Conservation (phyloP, 768 basidiomycete species). For the Terana coerulea region DNA sequence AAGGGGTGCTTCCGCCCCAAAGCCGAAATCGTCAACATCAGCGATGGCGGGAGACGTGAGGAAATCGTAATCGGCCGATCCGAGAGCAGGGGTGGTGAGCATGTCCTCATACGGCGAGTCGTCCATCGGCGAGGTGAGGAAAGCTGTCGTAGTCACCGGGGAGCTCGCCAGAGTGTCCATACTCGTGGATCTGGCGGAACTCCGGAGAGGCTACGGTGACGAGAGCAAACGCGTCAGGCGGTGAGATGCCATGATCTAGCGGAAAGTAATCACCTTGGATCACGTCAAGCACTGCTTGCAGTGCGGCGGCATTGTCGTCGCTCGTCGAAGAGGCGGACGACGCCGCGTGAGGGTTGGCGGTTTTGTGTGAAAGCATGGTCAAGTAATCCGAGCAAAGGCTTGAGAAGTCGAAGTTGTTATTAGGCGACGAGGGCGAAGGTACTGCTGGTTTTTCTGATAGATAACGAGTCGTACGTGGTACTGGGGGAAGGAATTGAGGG, state of each 20-base stretch:
- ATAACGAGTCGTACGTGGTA: constrained; percentile 56
- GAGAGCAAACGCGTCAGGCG: constrained; percentile 1
- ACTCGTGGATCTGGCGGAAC: constrained; percentile 32
- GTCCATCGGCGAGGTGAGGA: constrained; percentile 42
- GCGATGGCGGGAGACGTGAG: constrained; percentile 39
- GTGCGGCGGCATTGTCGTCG: constrained; percentile 23
- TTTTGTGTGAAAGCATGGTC: constrained; percentile 53
- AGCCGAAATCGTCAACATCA: constrained; percentile 31
- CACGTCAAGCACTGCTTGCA: constrained; percentile 37
- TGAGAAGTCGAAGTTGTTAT: constrained; percentile 41
- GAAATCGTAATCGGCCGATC: constrained; percentile 34
- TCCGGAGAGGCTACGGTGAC: constrained; percentile 38
- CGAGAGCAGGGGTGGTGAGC: constrained; percentile 41
- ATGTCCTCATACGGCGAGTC: constrained; percentile 47
- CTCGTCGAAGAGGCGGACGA: constrained; percentile 10
- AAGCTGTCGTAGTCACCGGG: constrained; percentile 27
- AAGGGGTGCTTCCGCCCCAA: constrained; percentile 23
- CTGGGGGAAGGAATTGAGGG: constrained; percentile 65
- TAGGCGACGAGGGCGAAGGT: constrained; percentile 22
- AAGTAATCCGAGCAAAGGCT: constrained; percentile 60
- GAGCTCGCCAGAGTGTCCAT: constrained; percentile 19
- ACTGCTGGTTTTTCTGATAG: constrained; percentile 33
- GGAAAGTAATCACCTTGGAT: constrained; percentile 31
- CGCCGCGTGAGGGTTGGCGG: constrained; percentile 18
- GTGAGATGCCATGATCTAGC: neutral